Percentiles rank a stretch among this genome's conserved stretches.
These are phyloP conservation scores for Kwoniella sp. DNA, from an alignment of 768 basidiomycete species.

Conservation along the genomic window DNA sequence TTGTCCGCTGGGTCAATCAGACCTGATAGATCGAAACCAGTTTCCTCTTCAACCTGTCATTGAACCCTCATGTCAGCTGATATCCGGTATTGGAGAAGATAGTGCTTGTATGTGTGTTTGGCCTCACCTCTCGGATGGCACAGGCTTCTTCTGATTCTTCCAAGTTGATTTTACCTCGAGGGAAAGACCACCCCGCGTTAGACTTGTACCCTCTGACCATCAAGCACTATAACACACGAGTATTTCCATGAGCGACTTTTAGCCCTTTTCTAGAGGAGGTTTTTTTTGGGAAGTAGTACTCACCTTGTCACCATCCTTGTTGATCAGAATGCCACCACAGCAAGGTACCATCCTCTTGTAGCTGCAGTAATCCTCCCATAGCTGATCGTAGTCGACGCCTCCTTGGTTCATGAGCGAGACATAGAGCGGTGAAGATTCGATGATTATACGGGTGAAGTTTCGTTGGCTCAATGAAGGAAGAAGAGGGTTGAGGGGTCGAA, in stretches of 20 bases:
- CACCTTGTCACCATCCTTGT: slow-evolving; percentile 90
- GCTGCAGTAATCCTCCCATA: slow-evolving; percentile 70
- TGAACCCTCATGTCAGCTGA: too few species aligned
- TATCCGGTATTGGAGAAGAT: too few species aligned
- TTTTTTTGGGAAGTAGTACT: too few species aligned
- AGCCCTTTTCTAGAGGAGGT: not conserved
- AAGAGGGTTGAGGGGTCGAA: slow-evolving; percentile 83
- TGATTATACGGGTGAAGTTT: slow-evolving; percentile 88
- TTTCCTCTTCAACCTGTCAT: slow-evolving; percentile 97
- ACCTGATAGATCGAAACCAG: slow-evolving; percentile 73
- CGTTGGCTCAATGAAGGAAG: slow-evolving; percentile 87
- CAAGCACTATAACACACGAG: slow-evolving; percentile 66
- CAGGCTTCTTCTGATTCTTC: slow-evolving; percentile 80
- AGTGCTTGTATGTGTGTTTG: too few species aligned
- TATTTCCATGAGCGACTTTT: not conserved
- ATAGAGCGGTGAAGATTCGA: slow-evolving; percentile 61
- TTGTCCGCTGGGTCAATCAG: slow-evolving; percentile 61
- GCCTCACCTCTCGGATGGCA: slow-evolving; percentile 87
- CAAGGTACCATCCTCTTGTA: slow-evolving; percentile 97
- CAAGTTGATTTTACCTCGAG: slow-evolving; percentile 99
- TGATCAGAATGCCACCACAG: slow-evolving; percentile 95
- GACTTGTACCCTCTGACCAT: slow-evolving; percentile 98
- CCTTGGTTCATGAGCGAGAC: slow-evolving; percentile 20
- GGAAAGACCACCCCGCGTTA: slow-evolving; percentile 97
- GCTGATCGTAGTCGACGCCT: slow-evolving; percentile 40